These are phyloP conservation scores for Tulasnella sp. DNA, from an alignment of 768 basidiomycete species.

Conservation along the genomic window DNA sequence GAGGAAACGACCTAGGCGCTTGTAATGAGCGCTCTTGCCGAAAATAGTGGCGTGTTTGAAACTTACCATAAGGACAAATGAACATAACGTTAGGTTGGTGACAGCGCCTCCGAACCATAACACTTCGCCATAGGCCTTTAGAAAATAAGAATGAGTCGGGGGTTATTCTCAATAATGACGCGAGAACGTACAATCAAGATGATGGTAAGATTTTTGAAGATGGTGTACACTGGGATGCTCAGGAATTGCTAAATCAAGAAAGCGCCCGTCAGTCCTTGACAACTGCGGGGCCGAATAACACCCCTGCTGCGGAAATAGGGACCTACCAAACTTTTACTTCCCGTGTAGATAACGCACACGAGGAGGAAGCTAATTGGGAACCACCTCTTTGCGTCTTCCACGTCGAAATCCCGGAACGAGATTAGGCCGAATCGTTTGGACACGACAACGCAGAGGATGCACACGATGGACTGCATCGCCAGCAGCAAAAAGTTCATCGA, in stretches of 20 bases:
- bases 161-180: slow-evolving; percentile 2
- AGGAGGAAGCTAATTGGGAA: slow-evolving; percentile 90
- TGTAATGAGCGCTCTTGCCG: not conserved
- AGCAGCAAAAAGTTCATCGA: slow-evolving; percentile 96
- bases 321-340: slow-evolving; percentile 91
- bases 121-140: slow-evolving; percentile 92
- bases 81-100: slow-evolving; percentile 78
- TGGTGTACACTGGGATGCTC: slow-evolving; percentile 95
- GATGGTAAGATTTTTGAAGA: slow-evolving; percentile 99
- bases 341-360: slow-evolving; percentile 95
- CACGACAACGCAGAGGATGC: slow-evolving; percentile 65
- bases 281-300: not conserved
- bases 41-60: slow-evolving; percentile 4
- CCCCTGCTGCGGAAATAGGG: slow-evolving; percentile 6
- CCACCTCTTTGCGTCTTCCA: slow-evolving; percentile 84
- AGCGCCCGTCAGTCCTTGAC: slow-evolving; percentile 8
- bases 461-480: slow-evolving; percentile 86
- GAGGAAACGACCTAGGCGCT: slow-evolving; percentile 75
- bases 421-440: slow-evolving; percentile 77
- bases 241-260: slow-evolving; percentile 75
- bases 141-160: slow-evolving; percentile 14
- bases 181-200: slow-evolving; percentile 77
- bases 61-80: slow-evolving; percentile 87
- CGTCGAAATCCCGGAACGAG: slow-evolving; percentile 78
- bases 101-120: slow-evolving; percentile 93